Percentiles rank a stretch among this genome's conserved stretches.
phyloP scores from a whole-genome alignment of 306 rosid species.

The Acacia confusa region DNA sequence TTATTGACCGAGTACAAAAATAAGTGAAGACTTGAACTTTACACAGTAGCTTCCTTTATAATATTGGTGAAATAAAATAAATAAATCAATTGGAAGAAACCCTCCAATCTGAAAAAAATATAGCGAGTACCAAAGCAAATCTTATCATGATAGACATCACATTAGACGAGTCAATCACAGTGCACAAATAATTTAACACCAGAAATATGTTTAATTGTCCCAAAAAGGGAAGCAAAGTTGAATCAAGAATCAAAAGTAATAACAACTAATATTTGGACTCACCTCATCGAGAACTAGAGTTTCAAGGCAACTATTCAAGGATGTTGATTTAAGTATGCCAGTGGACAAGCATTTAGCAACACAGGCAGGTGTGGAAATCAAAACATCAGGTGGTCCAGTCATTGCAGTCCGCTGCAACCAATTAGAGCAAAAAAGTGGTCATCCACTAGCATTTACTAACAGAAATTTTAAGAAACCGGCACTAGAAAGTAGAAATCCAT shows the following conservation, averaged over 20 bases:
- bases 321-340: slow-evolving; percentile 55
- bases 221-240: background rate
- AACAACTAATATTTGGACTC: background rate
- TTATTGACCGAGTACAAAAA: slow-evolving; percentile 11
- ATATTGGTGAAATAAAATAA: slow-evolving; percentile 11
- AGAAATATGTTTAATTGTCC: background rate
- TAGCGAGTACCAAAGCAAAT: background rate
- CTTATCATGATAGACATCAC: background rate
- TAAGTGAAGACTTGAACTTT: background rate
- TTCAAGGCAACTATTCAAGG: slow-evolving; percentile 66
- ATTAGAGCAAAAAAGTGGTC: background rate
- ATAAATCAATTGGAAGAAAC: background rate
- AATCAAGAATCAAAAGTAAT: background rate
- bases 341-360: slow-evolving; percentile 75
- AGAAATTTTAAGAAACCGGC: background rate
- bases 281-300: slow-evolving; percentile 98
- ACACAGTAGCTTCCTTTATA: slow-evolving; percentile 12
- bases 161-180: background rate
- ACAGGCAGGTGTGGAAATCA: slow-evolving; percentile 93
- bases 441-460: background rate
- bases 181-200: slow-evolving; percentile 3
- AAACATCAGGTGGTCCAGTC: slow-evolving; percentile 76
- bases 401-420: slow-evolving; percentile 68
- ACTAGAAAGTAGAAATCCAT: background rate
- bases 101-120: slow-evolving; percentile 10